These are phyloP conservation scores for Fusarium compactum DNA, from an alignment of 2,329 filamentous ascomycete genomes.

Conservation along the genomic window DNA sequence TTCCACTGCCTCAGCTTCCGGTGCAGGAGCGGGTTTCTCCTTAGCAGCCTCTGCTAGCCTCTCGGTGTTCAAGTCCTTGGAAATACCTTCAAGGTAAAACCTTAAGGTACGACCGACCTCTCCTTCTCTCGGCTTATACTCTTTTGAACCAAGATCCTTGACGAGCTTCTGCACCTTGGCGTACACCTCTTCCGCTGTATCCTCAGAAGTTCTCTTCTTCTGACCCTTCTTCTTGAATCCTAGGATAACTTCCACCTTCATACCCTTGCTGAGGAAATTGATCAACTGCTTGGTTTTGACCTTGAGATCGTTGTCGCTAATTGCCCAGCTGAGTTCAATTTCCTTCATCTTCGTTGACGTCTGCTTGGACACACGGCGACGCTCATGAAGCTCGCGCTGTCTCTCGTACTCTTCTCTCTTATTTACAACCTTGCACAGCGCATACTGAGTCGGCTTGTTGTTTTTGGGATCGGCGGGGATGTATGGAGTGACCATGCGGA, in stretches of 20 bases:
- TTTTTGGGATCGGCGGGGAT: conserved; percentile 48
- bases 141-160: conserved; percentile 55
- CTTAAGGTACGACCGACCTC: conserved; percentile 58
- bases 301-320: conserved; percentile 79
- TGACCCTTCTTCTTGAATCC: conserved; percentile 71
- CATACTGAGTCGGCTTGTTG: conserved; percentile 50
- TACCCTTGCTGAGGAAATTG: conserved; percentile 79
- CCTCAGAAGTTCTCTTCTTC: conserved; percentile 66
- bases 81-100: conserved; percentile 57
- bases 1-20: neutral
- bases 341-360: conserved; percentile 70
- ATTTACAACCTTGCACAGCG: conserved; percentile 79
- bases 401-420: conserved; percentile 63
- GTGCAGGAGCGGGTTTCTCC: neutral
- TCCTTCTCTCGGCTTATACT: conserved; percentile 61
- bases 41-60: neutral
- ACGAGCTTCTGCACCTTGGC: conserved; percentile 52
- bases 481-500: conserved; percentile 59
- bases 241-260: conserved; percentile 79
- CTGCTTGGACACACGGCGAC: conserved; percentile 57
- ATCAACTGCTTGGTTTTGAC: conserved; percentile 75
- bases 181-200: conserved; percentile 72
- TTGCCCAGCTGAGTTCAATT: conserved; percentile 92
- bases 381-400: conserved; percentile 58
- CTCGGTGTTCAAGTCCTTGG: conserved; percentile 23